Conservation (phyloP, 2,329 filamentous ascomycete species). For the Epichloe coenophiala region DNA sequence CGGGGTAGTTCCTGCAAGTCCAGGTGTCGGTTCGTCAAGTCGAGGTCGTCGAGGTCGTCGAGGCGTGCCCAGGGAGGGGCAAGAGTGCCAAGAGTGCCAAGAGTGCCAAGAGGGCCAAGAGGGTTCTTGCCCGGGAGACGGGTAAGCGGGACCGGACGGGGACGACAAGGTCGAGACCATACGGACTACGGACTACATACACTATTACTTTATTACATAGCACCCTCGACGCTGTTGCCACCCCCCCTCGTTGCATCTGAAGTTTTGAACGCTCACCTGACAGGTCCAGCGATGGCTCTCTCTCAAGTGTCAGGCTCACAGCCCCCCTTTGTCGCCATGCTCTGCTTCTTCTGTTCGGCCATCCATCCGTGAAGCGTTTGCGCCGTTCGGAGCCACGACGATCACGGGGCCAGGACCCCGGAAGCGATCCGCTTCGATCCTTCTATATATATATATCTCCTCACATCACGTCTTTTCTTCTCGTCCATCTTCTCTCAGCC, state of each 20-base stretch:
- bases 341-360: neutral
- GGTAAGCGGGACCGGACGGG: too few relatives aligned
- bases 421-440: neutral
- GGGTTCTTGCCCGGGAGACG: neutral
- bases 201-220: too few relatives aligned
- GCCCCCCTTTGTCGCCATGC: neutral
- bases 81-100: neutral
- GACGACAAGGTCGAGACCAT: too few relatives aligned
- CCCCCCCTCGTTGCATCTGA: too few relatives aligned
- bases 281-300: neutral
- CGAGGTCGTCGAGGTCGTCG: neutral
- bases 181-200: too few relatives aligned
- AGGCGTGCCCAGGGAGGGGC: too few relatives aligned
- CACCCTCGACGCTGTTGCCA: too few relatives aligned
- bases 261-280: neutral
- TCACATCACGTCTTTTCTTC: neutral
- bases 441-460: neutral
- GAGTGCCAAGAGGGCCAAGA: neutral
- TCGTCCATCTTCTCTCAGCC: neutral
- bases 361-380: neutral
- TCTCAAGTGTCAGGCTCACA: too few relatives aligned
- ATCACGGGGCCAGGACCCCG: neutral
- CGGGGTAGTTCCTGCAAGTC: conserved; percentile 4
- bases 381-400: neutral
- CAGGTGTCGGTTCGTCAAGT: neutral